These are phyloP conservation scores for Wickerhamiella allomyrinae DNA, from an alignment of 805 yeast species.

Conservation along the genomic window DNA sequence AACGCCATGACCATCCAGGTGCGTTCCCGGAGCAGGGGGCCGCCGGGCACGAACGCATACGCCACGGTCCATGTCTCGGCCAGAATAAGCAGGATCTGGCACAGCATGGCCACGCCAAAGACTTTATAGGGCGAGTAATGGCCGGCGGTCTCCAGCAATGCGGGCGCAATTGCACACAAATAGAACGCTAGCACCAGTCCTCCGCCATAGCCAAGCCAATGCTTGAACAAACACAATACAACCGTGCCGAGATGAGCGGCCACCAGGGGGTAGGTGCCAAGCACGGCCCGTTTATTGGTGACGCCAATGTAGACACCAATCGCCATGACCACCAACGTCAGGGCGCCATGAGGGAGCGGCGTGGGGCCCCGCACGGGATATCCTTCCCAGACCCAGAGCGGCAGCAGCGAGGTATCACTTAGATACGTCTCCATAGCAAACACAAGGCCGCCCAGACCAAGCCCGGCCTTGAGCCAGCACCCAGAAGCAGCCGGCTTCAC, in stretches of 20 bases:
- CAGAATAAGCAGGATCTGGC: slow-evolving; percentile 45
- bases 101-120: slow-evolving; percentile 28
- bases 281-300: slow-evolving; percentile 19
- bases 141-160: slow-evolving; percentile 43
- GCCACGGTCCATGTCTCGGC: slow-evolving; percentile 97
- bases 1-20: slow-evolving; percentile 56
- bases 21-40: slow-evolving; percentile 75
- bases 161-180: slow-evolving; percentile 44
- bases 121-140: slow-evolving; percentile 38
- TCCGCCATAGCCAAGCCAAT: slow-evolving; percentile 67
- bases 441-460: slow-evolving; percentile 65
- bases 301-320: slow-evolving; percentile 41
- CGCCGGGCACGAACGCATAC: slow-evolving; percentile 95
- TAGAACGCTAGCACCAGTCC: slow-evolving; percentile 51
- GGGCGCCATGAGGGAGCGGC: slow-evolving; percentile 70
- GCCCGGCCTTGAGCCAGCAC: slow-evolving; percentile 33
- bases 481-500: background rate
- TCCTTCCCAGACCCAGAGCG: slow-evolving; percentile 96
- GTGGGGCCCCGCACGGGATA: slow-evolving; percentile 76
- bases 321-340: slow-evolving; percentile 42
- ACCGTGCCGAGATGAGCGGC: slow-evolving; percentile 38
- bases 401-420: slow-evolving; percentile 72
- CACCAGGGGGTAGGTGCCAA: slow-evolving; percentile 25
- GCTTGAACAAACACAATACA: slow-evolving; percentile 36
- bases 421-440: slow-evolving; percentile 61